phyloP scores from a whole-genome alignment of 169 alveolate genomes.

The Ophryocystis elektroscirrha region DNA sequence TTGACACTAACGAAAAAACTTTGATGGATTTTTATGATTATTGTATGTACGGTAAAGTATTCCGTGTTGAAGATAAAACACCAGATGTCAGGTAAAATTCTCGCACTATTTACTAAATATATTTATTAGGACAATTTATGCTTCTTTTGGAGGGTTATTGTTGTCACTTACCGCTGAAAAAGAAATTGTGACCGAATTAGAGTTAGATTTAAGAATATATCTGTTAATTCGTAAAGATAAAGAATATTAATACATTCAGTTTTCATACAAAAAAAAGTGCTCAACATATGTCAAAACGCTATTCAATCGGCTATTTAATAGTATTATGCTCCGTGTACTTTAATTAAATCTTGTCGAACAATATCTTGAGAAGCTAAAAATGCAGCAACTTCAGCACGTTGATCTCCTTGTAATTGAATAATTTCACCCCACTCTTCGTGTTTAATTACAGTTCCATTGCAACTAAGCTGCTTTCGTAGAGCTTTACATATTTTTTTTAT shows the following conservation, averaged over 20 bases:
- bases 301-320: background rate
- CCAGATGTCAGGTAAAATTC: constrained; percentile 50
- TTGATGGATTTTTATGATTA: constrained; percentile 52
- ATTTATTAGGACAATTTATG: constrained; percentile 36
- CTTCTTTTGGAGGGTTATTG: constrained; percentile 63
- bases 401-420: constrained; percentile 56
- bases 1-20: constrained; percentile 28
- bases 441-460: constrained; percentile 70
- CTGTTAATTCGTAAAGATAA: no score
- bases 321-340: constrained; percentile 59
- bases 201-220: constrained; percentile 58
- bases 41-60: constrained; percentile 62
- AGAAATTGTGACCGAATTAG: constrained; percentile 59
- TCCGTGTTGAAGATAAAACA: constrained; percentile 57
- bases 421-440: constrained; percentile 68
- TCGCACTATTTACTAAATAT: no score
- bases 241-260: no score
- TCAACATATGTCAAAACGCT: no score
- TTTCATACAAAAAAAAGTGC: no score
- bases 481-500: constrained; percentile 66
- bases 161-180: constrained; percentile 68
- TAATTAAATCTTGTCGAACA: constrained; percentile 52
- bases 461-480: constrained; percentile 61
- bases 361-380: constrained; percentile 57
- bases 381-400: constrained; percentile 52